A percentile compares a stretch with the other conserved stretches of the same genome.
These are phyloP conservation scores for Keithomyces neogunnii DNA, from an alignment of 2,329 filamentous ascomycete genomes.

Conservation along the genomic window DNA sequence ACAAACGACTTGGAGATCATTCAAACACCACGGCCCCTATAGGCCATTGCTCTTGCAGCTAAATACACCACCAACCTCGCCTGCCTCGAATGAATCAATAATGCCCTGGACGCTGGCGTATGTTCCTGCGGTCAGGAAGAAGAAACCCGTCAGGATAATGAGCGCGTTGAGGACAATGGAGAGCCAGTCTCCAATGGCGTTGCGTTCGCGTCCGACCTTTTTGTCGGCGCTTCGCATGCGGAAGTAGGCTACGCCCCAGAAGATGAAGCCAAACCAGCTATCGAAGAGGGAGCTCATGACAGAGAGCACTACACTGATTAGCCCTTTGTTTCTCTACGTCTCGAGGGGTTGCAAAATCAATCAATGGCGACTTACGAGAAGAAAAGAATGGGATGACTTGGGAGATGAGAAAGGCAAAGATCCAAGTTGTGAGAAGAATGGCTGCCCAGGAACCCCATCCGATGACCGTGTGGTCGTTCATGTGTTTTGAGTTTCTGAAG, in stretches of 20 bases:
- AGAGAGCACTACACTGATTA: constrained; percentile 37
- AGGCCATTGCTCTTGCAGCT: constrained; percentile 63
- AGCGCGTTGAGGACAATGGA: constrained; percentile 60
- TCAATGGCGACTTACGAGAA: constrained; percentile 40
- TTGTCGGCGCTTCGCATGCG: constrained; percentile 62
- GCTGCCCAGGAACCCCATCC: constrained; percentile 74
- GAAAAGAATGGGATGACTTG: constrained; percentile 92
- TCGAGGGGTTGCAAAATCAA: too few relatives aligned
- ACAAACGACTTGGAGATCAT: background rate
- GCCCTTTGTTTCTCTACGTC: too few relatives aligned
- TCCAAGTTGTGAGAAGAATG: constrained; percentile 65
- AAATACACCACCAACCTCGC: constrained; percentile 63
- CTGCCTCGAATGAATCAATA: constrained; percentile 59
- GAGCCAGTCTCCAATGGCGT: constrained; percentile 38
- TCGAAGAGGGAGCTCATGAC: constrained; percentile 86
- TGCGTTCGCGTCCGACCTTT: constrained; percentile 42
- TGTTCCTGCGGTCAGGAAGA: constrained; percentile 75
- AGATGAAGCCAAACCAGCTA: constrained; percentile 92
- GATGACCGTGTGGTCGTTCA: constrained; percentile 69
- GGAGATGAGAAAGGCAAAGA: constrained; percentile 85
- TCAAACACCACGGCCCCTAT: constrained; percentile 19
- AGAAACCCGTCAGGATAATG: constrained; percentile 67
- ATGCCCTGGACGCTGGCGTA: constrained; percentile 72
- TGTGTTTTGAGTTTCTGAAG: constrained; percentile 71
- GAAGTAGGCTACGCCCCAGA: constrained; percentile 79